Base-by-base conservation (phyloP, 176 grass and related monocot genomes). In the Phoenix roebelenii region DNA sequence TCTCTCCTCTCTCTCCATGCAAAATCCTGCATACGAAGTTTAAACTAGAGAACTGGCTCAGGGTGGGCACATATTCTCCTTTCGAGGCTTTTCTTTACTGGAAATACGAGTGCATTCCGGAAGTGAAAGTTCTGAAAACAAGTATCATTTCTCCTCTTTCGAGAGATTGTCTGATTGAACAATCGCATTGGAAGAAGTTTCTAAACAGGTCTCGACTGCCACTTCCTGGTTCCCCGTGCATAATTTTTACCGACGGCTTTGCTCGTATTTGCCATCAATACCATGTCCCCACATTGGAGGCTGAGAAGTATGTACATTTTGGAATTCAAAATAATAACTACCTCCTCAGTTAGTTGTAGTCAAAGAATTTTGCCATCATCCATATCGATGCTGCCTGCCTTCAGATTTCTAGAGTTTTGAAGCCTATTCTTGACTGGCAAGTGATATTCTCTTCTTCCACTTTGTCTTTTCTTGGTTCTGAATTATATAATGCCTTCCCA, bases 321-420 rank as follows among this genome's bases (percentile, higher is more conserved):
- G 28, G 52, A 73, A 68, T 72, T 69, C 74, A 63, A 71, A 55
- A 77, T 70, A 76, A 53, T 67, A 66, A 68, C 75, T 55, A 85
- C 85, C 72, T 85, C 67, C 82, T 90, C 79, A 73, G 82, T 85
- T 70, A 71, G 58, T 60, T 39, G 58, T 16, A 60, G 23, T 28
- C 15, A 60, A 60, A 15, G 23, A 59, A 90, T 82, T 85, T 60
- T 76, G 75, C 62, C 74, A 60, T 71, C 69, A 75, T 55, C 77
- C 74, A 32, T 63, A 16, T 55, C 72, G 16, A 62, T 22, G 74
- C 64, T 74, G 30, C 22, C 64, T 74, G 30, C 25, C 82, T 86
- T 85, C 77, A 72, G 68, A 80, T 79, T 73, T 90, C 79, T 77
- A 90, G 82, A 86, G 61, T 44, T 80, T 77, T 90, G 82, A 82